Conservation (phyloP, 1,284 basidiomycete species). For the Mrakiaceae sp. region DNA sequence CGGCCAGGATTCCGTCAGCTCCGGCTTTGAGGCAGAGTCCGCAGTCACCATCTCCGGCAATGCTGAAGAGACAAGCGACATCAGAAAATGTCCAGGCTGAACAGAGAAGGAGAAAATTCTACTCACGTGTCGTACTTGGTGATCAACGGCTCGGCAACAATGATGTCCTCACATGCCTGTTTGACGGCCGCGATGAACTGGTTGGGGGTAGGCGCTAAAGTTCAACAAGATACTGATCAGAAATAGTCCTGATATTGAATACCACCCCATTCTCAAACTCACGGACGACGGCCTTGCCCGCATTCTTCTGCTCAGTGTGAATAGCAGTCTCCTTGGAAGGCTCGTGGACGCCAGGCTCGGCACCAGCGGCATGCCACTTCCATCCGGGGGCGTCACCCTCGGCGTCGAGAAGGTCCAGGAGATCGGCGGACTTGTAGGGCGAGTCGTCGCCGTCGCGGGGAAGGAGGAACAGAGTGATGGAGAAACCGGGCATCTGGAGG, state of each 20-base stretch:
- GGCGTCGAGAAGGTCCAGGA: slow-evolving; percentile 69
- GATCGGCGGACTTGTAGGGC: slow-evolving; percentile 38
- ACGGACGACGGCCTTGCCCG: slow-evolving; percentile 28
- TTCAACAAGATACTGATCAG: neutral
- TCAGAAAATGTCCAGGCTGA: neutral
- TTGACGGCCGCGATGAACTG: slow-evolving; percentile 49
- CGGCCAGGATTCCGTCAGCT: slow-evolving; percentile 37
- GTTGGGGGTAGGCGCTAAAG: slow-evolving; percentile 18
- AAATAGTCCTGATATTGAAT: neutral
- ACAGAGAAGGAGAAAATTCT: slow-evolving; percentile 43
- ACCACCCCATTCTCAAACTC: slow-evolving; percentile 14
- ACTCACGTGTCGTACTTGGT: slow-evolving; percentile 73
- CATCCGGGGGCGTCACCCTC: slow-evolving; percentile 66
- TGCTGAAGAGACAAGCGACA: slow-evolving; percentile 31
- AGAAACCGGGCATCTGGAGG: slow-evolving; percentile 90
- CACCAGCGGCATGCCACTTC: slow-evolving; percentile 51
- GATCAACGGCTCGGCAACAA: slow-evolving; percentile 72
- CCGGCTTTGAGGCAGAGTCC: slow-evolving; percentile 73
- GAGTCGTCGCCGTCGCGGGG: slow-evolving; percentile 40
- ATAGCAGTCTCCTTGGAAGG: slow-evolving; percentile 18
- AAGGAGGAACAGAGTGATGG: slow-evolving; percentile 71
- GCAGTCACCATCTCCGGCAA: slow-evolving; percentile 47
- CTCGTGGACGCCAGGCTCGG: slow-evolving; percentile 24
- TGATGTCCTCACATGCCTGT: slow-evolving; percentile 56
- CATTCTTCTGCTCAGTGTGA: slow-evolving; percentile 19